Evolutionary conservation across 2,329 filamentous ascomycete species (phyloP).

Genomic region (Epichloe typhina): DNA sequence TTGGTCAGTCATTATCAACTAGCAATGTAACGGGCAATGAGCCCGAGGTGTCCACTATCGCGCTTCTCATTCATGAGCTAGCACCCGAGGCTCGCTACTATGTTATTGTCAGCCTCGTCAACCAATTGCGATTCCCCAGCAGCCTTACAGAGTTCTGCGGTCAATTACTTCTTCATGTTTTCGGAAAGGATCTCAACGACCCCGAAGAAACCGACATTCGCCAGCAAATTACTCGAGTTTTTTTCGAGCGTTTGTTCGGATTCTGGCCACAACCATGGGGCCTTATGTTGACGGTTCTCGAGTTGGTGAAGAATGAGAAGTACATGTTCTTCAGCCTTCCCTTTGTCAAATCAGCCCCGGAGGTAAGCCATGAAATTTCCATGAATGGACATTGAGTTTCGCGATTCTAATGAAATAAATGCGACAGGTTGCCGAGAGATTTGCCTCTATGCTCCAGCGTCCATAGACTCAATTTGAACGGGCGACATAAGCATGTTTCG

Average conservation of each 20-base stretch:
- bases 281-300: conserved; percentile 72
- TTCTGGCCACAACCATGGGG: conserved; percentile 96
- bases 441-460: conserved; percentile 22
- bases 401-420: conserved; percentile 4
- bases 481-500: background rate
- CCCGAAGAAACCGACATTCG: conserved; percentile 72
- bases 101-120: conserved; percentile 70
- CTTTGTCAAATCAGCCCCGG: conserved; percentile 80
- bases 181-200: conserved; percentile 59
- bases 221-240: conserved; percentile 77
- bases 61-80: conserved; percentile 63
- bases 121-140: conserved; percentile 85
- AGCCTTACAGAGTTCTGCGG: conserved; percentile 88
- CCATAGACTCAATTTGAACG: conserved; percentile 10
- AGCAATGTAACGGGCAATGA: conserved; percentile 30
- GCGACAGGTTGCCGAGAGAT: conserved; percentile 24
- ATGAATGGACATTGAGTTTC: background rate
- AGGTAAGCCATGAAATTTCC: conserved; percentile 40
- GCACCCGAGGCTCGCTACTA: conserved; percentile 71
- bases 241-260: conserved; percentile 77
- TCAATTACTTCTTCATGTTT: conserved; percentile 71
- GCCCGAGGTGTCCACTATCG: conserved; percentile 56
- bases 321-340: conserved; percentile 88
- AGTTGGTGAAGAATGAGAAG: conserved; percentile 81
- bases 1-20: conserved; percentile 44